Base-by-base conservation (phyloP, 345 rosid genomes). In the Chamaenerion angustifolium region DNA sequence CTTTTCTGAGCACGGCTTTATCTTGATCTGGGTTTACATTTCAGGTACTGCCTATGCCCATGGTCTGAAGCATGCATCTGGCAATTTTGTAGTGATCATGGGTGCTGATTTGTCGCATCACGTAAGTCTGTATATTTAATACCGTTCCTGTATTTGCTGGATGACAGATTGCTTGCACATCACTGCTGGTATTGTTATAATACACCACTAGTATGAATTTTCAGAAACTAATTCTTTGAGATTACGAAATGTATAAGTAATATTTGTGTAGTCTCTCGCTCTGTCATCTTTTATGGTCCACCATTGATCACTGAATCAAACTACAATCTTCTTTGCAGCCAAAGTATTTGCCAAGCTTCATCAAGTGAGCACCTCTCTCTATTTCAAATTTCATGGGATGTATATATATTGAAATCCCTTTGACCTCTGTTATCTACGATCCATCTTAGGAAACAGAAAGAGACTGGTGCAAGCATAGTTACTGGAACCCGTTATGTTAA, bases 51-150 rank as follows among this genome's bases (percentile, higher is more conserved):
- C n/a, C n/a, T n/a, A n/a, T n/a, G n/a, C n/a, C n/a, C n/a, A n/a
- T n/a, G n/a, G n/a, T n/a, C n/a, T n/a, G n/a, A n/a, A n/a, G n/a
- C n/a, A n/a, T n/a, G n/a, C n/a, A n/a, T n/a, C n/a, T n/a, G n/a
- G n/a, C n/a, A n/a, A n/a, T n/a, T n/a, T n/a, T n/a, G n/a, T n/a
- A n/a, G n/a, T n/a, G n/a, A n/a, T n/a, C n/a, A n/a, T n/a, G n/a
- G n/a, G n/a, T n/a, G n/a, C n/a, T n/a, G n/a, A n/a, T n/a, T n/a
- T 92, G 42, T 92, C 98, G 35, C 98, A 92, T 74, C 98, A 92
- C 74, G 98, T 84, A 76, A 82, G 93, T 58, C 19, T 27, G 31
- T n/a, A 1, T 43, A 14, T 4, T 41, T 51, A 12, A 46, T 49
- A 12, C n/a, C 15, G n/a, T n/a, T n/a, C n/a, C n/a, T n/a, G n/a